Evolutionary conservation across 257 asterid genomes (phyloP), one percentile per base, ranked within the genome.

Genomic region (Coffea eugenioides): DNA sequence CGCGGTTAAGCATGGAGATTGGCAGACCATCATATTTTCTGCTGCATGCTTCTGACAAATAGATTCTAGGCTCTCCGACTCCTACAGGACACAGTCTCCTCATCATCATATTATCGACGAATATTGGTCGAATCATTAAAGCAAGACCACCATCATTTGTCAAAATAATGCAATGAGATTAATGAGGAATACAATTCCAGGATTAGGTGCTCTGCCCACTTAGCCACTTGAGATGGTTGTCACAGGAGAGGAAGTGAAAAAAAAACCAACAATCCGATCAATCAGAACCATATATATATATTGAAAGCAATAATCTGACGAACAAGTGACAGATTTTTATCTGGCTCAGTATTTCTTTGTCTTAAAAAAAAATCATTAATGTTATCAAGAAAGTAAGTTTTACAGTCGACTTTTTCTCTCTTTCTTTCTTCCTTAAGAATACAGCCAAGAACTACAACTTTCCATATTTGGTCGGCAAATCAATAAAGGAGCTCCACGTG

Each of bases 161-260:
- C 34, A 7, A 23, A 23, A 71, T 71, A 45, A 45, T 69, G 27
- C 27, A 69, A 21, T 6, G 43, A 51, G 75, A 71, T 71, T 13
- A n/a, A 43, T 49, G 18, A 9, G 41, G 74, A 21, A 20, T 48
- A 31, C 43, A 69, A 43, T 70, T 61, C 67, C 36, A 21, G 49
- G 75, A n/a, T 46, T 46, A n/a, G 41, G 75, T 71, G 75, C 75
- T 71, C 34, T 48, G 39, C 75, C 59, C 61, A 36, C 73, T 69
- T 36, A 39, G 3, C 46, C 75, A 71, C 59, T n/a, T 23, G 10
- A 56, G 36, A 31, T 21, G 34, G 34, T 31, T 31, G 34, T 31
- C 34, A 31, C 34, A 31, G 34, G 34, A 1, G 34, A 31, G 34
- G 34, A 31, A 31, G 34, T 31, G 34, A 31, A 31, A 31, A 31